These are phyloP conservation scores for Serendipita sp. DNA, from an alignment of 768 basidiomycete genomes.

Conservation along the genomic window DNA sequence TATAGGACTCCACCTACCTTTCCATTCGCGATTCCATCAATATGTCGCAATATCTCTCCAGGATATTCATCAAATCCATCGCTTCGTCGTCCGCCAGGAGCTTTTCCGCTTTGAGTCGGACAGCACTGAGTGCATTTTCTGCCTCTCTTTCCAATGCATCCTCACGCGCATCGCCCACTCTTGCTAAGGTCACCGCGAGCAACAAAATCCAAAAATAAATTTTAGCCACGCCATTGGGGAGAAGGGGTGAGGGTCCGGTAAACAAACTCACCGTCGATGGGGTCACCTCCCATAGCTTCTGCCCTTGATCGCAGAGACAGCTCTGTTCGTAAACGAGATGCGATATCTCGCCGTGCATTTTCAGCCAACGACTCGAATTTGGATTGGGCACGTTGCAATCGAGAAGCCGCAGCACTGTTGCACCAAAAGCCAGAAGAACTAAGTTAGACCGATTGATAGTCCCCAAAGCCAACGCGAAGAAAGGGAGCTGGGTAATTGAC, in stretches of 20 bases:
- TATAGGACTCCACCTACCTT: not conserved
- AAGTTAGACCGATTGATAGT: too few species aligned
- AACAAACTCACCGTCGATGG: not conserved
- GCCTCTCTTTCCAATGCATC: not conserved
- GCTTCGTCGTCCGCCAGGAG: not conserved
- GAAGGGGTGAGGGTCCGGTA: not conserved
- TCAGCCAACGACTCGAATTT: not conserved
- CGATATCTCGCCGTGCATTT: not conserved
- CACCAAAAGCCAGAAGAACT: too few species aligned
- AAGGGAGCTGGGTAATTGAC: too few species aligned
- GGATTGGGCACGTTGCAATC: not conserved
- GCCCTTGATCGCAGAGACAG: not conserved
- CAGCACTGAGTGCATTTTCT: conserved; percentile 1
- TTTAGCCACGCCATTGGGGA: too few species aligned
- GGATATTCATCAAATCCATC: not conserved
- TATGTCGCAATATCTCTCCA: not conserved
- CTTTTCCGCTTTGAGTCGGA: conserved; percentile 4
- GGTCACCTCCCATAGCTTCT: not conserved
- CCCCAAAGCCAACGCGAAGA: too few species aligned
- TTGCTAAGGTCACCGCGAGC: too few species aligned
- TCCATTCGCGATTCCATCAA: not conserved
- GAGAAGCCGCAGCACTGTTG: not conserved
- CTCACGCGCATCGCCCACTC: not conserved
- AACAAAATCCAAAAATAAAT: too few species aligned
- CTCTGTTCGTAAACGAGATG: not conserved